Evolutionary conservation across 2,329 filamentous ascomycete species (phyloP).

Genomic region (Tolypocladium endophyticum): DNA sequence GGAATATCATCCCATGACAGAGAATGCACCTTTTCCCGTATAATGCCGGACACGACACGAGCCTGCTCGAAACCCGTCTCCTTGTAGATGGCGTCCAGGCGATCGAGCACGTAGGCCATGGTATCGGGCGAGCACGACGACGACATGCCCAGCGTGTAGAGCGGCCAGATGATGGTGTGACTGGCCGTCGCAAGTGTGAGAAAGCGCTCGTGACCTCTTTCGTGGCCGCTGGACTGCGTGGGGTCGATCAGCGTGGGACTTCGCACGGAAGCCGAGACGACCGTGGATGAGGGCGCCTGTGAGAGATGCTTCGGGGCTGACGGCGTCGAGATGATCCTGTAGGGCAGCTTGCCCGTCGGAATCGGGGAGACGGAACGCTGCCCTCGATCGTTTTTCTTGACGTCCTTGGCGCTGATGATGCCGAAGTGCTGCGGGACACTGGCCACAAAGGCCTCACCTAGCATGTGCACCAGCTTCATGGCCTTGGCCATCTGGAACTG

Average conservation of each 20-base stretch:
- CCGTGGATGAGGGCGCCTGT: background rate
- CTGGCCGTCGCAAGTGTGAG: constrained; percentile 38
- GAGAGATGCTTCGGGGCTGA: constrained; percentile 2
- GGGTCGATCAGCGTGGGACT: constrained; percentile 30
- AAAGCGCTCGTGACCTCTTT: constrained; percentile 30
- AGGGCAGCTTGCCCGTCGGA: constrained; percentile 16
- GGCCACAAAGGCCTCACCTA: constrained; percentile 31
- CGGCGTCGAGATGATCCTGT: constrained; percentile 17
- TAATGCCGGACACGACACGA: constrained; percentile 27
- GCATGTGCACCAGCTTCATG: constrained; percentile 24
- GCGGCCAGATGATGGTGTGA: constrained; percentile 38
- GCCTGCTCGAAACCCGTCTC: constrained; percentile 37
- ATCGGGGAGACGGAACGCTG: constrained; percentile 13
- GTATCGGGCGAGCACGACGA: constrained; percentile 30
- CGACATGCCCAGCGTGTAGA: constrained; percentile 38
- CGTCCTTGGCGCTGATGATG: constrained; percentile 30
- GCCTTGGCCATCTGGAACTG: constrained; percentile 25
- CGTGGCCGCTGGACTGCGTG: constrained; percentile 20
- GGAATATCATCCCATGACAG: constrained; percentile 15
- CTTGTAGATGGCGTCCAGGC: constrained; percentile 31
- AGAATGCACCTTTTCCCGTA: constrained; percentile 24
- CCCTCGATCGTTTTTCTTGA: constrained; percentile 12
- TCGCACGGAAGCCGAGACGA: background rate
- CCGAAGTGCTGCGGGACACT: constrained; percentile 40
- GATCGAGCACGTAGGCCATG: constrained; percentile 31